Conservation (phyloP, 371 early-diverging fungal genomes). For the Mortierella sp. region DNA sequence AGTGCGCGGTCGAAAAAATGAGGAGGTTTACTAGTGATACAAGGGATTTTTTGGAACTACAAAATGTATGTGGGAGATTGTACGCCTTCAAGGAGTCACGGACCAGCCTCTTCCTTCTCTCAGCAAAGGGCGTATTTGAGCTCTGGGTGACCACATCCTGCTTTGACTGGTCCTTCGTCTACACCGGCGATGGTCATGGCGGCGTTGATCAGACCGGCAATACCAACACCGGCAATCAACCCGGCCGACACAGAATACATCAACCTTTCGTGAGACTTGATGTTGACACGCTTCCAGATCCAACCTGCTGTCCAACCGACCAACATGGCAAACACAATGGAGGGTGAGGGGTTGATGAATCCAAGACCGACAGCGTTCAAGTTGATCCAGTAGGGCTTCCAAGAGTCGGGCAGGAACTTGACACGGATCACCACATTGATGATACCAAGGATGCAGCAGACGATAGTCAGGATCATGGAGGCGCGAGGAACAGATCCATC, state of each 20-base stretch:
- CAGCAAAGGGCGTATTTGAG: conserved; percentile 6
- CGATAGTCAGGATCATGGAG: conserved; percentile 37
- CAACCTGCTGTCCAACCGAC: conserved; percentile 63
- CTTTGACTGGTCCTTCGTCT: background rate
- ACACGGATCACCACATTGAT: conserved; percentile 61
- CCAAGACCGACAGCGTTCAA: conserved; percentile 77
- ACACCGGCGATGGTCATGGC: conserved; percentile 61
- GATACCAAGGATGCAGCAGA: conserved; percentile 55
- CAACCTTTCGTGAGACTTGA: conserved; percentile 56
- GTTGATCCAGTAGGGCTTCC: conserved; percentile 67
- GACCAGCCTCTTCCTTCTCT: background rate
- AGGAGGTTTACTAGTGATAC: too few relatives aligned
- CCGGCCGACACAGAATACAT: conserved; percentile 74
- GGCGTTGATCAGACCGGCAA: conserved; percentile 71
- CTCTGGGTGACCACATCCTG: conserved; percentile 18
- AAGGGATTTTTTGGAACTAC: background rate
- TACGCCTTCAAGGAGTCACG: too few relatives aligned
- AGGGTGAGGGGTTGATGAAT: conserved; percentile 68
- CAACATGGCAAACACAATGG: conserved; percentile 66
- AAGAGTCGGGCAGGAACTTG: conserved; percentile 63
- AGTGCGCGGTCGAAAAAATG: too few relatives aligned
- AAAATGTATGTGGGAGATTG: too few relatives aligned
- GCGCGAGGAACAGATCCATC: conserved; percentile 37
- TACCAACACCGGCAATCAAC: conserved; percentile 80
- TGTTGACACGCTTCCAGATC: conserved; percentile 64